Base-by-base conservation (phyloP, 352 stramenopile species). In the Blastocystis sp. region DNA sequence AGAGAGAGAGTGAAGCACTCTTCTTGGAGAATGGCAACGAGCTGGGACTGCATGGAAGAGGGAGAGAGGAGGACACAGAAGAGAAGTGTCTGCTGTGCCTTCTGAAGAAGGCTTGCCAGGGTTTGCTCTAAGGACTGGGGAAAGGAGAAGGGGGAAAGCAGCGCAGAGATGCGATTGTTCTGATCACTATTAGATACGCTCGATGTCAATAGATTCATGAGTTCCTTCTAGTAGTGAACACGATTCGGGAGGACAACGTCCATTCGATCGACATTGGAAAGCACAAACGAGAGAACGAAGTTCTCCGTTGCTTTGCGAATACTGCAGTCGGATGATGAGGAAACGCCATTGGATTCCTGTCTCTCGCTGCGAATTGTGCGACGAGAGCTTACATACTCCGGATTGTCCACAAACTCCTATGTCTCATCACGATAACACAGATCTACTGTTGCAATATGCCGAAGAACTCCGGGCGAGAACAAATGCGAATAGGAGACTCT, bases 381-480 rank as follows among this genome's bases (percentile, higher is more conserved):
- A n/a, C 43, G 34, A 24, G 64, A 84, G 21, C 21, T 42, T 38
- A 28, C 42, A 34, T 84, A 84, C 34, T 84, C 74, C 48, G 74
- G 52, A 68, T 70, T 66, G 48, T 84, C 74, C 48, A 64, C 57
- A 45, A 68, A 84, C 38, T 63, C 34, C 74, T 84, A 70, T 19
- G 21, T 7, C 21, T 52, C 14, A 84, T 21, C 54, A 52, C 3
- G 17, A 43, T n/a, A 3, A 45, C 14, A 40, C 7, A 69, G 0
- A 1, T 2, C 14, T 34, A 84, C 74, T 11, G 74, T 84, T 1
- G 54, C 61, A 40, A 84, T 84, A 38, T 59, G 59, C 48, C 69
- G 74, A n/a, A 84, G 57, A 10, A 84, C 40, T 54, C 3, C 28
- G 10, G 59, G 52, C 9, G 74, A 84, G 66, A 84, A 84, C 10